Evolutionary conservation across 2,329 filamentous ascomycete genomes (phyloP).

Genomic region (Xylariales sp.): DNA sequence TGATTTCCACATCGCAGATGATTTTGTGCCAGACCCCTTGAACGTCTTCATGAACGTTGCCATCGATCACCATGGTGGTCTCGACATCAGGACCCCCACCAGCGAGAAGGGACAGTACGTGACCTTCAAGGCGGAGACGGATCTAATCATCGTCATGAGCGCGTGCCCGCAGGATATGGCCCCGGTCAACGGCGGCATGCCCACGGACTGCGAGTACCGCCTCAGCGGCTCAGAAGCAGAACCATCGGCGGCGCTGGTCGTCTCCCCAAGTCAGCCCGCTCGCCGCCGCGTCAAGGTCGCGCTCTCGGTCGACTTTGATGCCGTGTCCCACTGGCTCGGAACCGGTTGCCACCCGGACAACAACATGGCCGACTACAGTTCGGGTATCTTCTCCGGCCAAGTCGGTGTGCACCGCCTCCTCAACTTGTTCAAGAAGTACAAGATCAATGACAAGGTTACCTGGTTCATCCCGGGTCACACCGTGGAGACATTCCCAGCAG

Average conservation of each 20-base stretch:
- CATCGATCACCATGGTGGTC: constrained; percentile 25
- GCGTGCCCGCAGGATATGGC: constrained; percentile 36
- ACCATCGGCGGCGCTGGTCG: too few species aligned
- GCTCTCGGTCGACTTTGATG: constrained; percentile 1
- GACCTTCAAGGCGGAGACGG: constrained; percentile 26
- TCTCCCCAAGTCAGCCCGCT: too few species aligned
- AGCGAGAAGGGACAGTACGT: constrained; percentile 30
- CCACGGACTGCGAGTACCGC: constrained; percentile 28
- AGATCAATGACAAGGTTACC: constrained; percentile 1
- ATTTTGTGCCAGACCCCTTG: constrained; percentile 33
- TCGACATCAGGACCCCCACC: constrained; percentile 26
- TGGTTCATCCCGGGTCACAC: constrained; percentile 3
- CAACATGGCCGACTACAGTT: constrained; percentile 1
- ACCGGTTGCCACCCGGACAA: constrained; percentile 1
- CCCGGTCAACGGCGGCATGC: constrained; percentile 29
- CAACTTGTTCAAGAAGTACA: neutral
- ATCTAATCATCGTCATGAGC: constrained; percentile 34
- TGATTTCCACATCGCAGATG: constrained; percentile 18
- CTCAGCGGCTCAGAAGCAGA: too few species aligned
- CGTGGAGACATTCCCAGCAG: neutral
- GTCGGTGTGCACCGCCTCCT: neutral
- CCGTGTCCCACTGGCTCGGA: neutral
- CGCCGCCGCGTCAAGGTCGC: neutral
- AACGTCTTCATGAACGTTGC: constrained; percentile 41
- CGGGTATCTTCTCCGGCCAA: constrained; percentile 1